Evolutionary conservation across 257 asterid genomes (phyloP).

Genomic region (Dorcoceras hygrometricum): DNA sequence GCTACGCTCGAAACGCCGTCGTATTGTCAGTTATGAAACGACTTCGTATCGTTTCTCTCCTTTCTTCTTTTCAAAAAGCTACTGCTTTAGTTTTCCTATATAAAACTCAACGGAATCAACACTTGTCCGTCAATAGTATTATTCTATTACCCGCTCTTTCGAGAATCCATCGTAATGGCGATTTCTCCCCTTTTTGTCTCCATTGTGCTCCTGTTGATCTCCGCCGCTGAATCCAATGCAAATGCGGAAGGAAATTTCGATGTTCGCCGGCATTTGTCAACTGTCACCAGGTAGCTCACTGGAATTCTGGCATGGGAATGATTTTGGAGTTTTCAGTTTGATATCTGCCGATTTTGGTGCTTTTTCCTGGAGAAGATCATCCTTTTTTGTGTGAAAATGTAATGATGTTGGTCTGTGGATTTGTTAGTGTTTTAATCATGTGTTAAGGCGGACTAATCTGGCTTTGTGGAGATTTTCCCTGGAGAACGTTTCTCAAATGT

Average conservation of each 20-base stretch:
- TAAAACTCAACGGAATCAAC: background rate
- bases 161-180: slow-evolving; percentile 31
- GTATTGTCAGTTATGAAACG: no score
- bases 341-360: background rate
- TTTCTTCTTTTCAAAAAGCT: no score
- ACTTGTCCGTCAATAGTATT: no score
- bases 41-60: no score
- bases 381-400: background rate
- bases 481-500: background rate
- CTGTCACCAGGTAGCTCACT: slow-evolving; percentile 61
- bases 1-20: no score
- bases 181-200: slow-evolving; percentile 5
- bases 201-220: slow-evolving; percentile 26
- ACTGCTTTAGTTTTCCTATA: no score
- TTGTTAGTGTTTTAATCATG: no score
- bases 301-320: background rate
- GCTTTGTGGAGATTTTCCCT: background rate
- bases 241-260: slow-evolving; percentile 51
- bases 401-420: background rate
- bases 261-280: slow-evolving; percentile 73
- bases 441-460: background rate
- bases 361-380: no score
- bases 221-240: slow-evolving; percentile 17
- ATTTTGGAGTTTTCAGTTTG: background rate
- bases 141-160: background rate